These are phyloP conservation scores for Spironucleus salmonicida DNA, from an alignment of 208 protist genomes.

Conservation along the genomic window DNA sequence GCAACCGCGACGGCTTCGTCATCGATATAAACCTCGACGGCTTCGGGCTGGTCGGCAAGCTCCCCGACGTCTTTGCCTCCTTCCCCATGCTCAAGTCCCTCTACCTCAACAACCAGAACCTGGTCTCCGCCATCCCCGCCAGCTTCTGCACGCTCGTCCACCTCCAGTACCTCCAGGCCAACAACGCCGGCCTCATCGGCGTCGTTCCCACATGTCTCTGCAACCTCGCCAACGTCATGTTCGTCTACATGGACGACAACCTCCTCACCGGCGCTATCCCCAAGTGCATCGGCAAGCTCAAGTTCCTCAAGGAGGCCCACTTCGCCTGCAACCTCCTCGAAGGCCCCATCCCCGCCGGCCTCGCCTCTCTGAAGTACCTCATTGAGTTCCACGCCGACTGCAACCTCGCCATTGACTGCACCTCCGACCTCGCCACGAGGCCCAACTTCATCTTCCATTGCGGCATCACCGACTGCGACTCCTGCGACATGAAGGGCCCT, in stretches of 20 bases:
- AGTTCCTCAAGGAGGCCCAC: neutral
- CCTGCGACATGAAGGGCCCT: neutral
- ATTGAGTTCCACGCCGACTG: neutral
- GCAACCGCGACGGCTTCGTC: neutral
- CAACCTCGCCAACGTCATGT: neutral
- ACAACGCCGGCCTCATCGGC: neutral
- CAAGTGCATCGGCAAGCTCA: neutral
- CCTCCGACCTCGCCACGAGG: neutral
- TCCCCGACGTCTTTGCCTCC: neutral
- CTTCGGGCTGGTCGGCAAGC: slow-evolving; percentile 1
- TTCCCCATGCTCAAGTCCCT: slow-evolving; percentile 9
- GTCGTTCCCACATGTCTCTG: slow-evolving; percentile 10
- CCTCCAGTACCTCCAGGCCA: slow-evolving; percentile 20
- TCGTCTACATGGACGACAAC: slow-evolving; percentile 10
- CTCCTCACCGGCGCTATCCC: slow-evolving; percentile 22
- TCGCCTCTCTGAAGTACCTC: neutral
- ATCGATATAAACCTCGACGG: neutral
- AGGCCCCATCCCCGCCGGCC: neutral
- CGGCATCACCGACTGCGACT: slow-evolving; percentile 2
- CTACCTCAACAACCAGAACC: slow-evolving; percentile 9
- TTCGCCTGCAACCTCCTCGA: slow-evolving; percentile 22
- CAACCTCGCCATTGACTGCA: slow-evolving; percentile 15
- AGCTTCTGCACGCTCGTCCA: neutral
- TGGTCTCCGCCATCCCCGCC: neutral
- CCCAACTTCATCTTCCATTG: neutral